Evolutionary conservation across 140 eudicot genomes (phyloP).

Genomic region (Oenanthe javanica): DNA sequence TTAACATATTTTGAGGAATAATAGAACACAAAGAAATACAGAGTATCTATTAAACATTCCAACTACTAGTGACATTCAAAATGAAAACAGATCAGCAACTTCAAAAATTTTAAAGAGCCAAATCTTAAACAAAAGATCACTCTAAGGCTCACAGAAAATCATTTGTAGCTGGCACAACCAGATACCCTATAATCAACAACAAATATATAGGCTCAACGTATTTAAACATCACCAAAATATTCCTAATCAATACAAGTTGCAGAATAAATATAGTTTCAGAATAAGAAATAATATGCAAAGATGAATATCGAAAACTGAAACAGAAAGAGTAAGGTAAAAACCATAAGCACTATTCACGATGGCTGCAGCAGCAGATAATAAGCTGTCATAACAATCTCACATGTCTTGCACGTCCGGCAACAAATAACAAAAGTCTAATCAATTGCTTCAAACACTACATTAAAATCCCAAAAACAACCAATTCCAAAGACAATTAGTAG

Average conservation of each 20-base stretch:
- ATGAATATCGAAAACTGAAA: background rate
- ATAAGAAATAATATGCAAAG: background rate
- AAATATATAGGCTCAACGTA: background rate
- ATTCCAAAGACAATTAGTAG: too few species aligned
- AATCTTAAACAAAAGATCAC: background rate
- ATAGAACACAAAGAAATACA: background rate
- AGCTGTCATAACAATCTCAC: constrained; percentile 85
- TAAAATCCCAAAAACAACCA: background rate
- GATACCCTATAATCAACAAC: too few species aligned
- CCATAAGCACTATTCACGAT: constrained; percentile 80
- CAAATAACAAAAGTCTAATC: background rate
- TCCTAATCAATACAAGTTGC: background rate
- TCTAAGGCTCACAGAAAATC: background rate
- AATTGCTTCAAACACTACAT: background rate
- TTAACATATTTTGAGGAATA: constrained; percentile 9
- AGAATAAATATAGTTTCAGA: background rate
- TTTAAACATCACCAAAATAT: background rate
- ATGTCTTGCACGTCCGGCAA: constrained; percentile 80
- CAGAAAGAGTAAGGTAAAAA: constrained; percentile 16
- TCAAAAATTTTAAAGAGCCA: background rate
- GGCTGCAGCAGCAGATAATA: constrained; percentile 86
- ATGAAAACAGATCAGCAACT: constrained; percentile 3
- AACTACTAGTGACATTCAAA: constrained; percentile 15
- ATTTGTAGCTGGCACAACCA: background rate
- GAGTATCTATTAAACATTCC: too few species aligned